Evolutionary conservation across 306 rosid genomes (phyloP), one percentile per base, ranked within the genome.

Genomic region (Quercus berberidifolia): DNA sequence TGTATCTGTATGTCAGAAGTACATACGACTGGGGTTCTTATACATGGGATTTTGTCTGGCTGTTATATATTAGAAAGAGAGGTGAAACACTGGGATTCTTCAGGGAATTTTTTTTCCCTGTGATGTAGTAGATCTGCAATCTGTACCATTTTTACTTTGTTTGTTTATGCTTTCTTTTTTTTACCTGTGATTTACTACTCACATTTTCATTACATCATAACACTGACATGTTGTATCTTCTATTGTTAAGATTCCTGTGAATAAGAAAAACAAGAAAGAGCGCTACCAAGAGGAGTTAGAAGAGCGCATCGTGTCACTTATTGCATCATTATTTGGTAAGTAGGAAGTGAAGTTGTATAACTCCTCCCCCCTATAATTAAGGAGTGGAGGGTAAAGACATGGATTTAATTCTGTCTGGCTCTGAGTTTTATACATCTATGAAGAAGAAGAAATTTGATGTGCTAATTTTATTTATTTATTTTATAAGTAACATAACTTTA

Each of bases 291-390:
- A 94, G 86, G 99, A 94, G 69, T 78, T 94, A 86, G 99, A 92
- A 84, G 99, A 92, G 89, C 95, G 97, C 65, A 14, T 94, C 69
- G 86, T 94, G 67, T 94, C 99, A 1, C 82, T 94, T 54, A 82
- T 91, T 83, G 86, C 99, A 56, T 94, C 99, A 17, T 92, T 94
- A 87, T 94, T 92, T 87, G 99, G 99, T 92, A 92, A 91, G 97
- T 85, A 90, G 88, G 90, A 84, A 86, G 89, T 85, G 84, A 83
- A 69, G 33, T 85, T 86, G 52, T 69, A 60, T 71, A 69, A 35
- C 17, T 19, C 52, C 52, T 19, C 26, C 25, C 17, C 15, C 26
- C 54, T 0, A 49, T 33, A 68, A 67, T 33, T 9, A 35, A 35
- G 26, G 23, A 23, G 52, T 35, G 72, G 70, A 3, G 72, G 72